Base-by-base conservation (phyloP, 306 rosid genomes). In the Begonia fuchsioides region DNA sequence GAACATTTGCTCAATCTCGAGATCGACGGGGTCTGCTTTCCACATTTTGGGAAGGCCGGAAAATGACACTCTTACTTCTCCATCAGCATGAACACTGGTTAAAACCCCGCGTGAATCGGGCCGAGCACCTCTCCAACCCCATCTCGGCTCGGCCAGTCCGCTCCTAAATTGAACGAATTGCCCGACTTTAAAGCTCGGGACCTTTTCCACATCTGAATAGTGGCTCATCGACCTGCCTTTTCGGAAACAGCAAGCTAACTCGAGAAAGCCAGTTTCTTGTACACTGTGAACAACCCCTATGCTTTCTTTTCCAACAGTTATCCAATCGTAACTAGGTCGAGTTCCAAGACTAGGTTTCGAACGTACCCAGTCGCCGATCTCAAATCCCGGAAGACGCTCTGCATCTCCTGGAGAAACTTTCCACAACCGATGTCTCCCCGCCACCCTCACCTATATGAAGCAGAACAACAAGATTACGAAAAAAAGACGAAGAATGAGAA, bases 301-400 rank as follows among this genome's bases (percentile, higher is more conserved):
- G 63, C 95, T 71, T 43, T 90, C 98, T 66, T 79, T 84, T 47
- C 95, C 98, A 62, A 82, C 68, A 55, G 60, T 90, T 56, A 68
- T 90, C 95, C 98, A 85, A 67, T 90, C 98, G 57, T 90, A 90
- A 70, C 93, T 90, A 8, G 94, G 98, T 74, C 98, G 74, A 19
- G 60, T 81, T 56, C 98, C 98, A 40, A 85, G 76, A 83, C 88
- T 79, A 54, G 92, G 92, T 67, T 85, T 90, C 52, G 98, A 85
- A 55, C 95, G 95, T 48, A 90, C 98, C 98, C 98, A 90, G 62
- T 90, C 98, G 62, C 98, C 98, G 51, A 90, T 95, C 74, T 90
- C 98, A 70, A 84, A 77, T 58, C 98, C 95, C 8, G 98, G 77
- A 63, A 90, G 95, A 50, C 74, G 84, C 53, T 90, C 98, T 32